These are phyloP conservation scores for Tanozyma kutaoensis DNA, from an alignment of 805 yeast genomes.

Conservation along the genomic window DNA sequence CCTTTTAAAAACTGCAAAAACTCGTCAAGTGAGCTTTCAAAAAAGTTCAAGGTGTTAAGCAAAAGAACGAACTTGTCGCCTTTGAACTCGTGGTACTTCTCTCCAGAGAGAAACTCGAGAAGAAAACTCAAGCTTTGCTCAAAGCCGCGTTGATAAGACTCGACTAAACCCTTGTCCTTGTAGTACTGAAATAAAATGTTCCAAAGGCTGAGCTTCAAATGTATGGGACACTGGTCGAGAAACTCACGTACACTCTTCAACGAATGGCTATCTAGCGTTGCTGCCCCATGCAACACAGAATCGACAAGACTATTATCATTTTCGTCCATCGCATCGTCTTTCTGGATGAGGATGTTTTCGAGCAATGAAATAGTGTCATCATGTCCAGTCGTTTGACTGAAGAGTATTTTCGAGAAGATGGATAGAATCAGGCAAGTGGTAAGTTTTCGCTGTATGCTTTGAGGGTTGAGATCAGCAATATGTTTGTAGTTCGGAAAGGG, in stretches of 20 bases:
- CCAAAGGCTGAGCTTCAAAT: constrained; percentile 65
- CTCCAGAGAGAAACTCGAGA: constrained; percentile 15
- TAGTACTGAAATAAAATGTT: constrained; percentile 51
- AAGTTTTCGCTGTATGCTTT: constrained; percentile 43
- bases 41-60: constrained; percentile 37
- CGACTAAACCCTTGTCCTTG: constrained; percentile 9
- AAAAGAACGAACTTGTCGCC: constrained; percentile 28
- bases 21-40: constrained; percentile 34
- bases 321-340: constrained; percentile 1
- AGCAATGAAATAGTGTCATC: constrained; percentile 26
- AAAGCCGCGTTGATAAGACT: constrained; percentile 34
- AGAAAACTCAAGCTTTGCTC: constrained; percentile 36
- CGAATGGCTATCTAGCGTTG: constrained; percentile 8
- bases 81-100: constrained; percentile 6
- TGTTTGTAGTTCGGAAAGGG: constrained; percentile 49
- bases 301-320: constrained; percentile 2
- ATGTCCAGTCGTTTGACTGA: constrained; percentile 5
- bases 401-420: constrained; percentile 41
- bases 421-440: constrained; percentile 62
- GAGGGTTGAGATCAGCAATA: too few species aligned
- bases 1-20: constrained; percentile 13
- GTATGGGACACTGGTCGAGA: constrained; percentile 48
- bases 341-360: constrained; percentile 31
- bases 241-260: constrained; percentile 44
- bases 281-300: constrained; percentile 5